Base-by-base conservation (phyloP, 2,329 filamentous ascomycete species). In the Thermothelomyces thermophilus region DNA sequence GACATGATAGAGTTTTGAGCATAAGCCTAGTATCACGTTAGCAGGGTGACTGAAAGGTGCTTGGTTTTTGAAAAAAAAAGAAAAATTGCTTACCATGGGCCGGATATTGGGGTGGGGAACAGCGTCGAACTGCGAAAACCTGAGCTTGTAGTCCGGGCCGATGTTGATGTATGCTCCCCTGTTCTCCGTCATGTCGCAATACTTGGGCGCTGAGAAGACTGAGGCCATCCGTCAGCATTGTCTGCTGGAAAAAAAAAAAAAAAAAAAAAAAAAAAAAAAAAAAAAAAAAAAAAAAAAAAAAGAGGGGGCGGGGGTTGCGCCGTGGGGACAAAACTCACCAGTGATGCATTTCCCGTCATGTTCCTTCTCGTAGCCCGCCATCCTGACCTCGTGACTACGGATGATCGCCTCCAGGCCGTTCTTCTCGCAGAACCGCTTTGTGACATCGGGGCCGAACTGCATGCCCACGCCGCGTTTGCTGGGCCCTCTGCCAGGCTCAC, bases 301-400 rank as follows among this genome's bases (percentile, higher is more conserved):
- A 31, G n/a, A n/a, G n/a, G n/a, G n/a, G n/a, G n/a, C n/a, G n/a
- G n/a, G n/a, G n/a, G n/a, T n/a, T n/a, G n/a, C n/a, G 16, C 10
- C 35, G 5, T 7, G 35, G 13, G 13, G 30, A 4, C 8, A 14
- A 14, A 14, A 68, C 76, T 58, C 75, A 87, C 85, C 85, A 41
- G 93, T 98, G 61, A 98, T 96, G 67, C 93, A 98, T 61, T 82
- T 84, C 57, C 91, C 93, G 61, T 93, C 86, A 67, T 98, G 93
- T 74, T 98, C 91, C 59, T 95, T 87, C 67, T 98, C 91, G 64
- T 97, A 98, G n/a, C 93, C 93, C 53, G 93, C 90, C 93, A 98
- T 98, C 61, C 93, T 83, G 24, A 98, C 93, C 68, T 98, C 93
- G 71, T 98, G 93, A 64, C 90, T 95, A 61, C 93, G 86, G 62